Evolutionary conservation across 225 moss, liverwort and hornwort genomes (phyloP), one percentile per base, ranked within the genome.

Genomic region (Ulota crispa): DNA sequence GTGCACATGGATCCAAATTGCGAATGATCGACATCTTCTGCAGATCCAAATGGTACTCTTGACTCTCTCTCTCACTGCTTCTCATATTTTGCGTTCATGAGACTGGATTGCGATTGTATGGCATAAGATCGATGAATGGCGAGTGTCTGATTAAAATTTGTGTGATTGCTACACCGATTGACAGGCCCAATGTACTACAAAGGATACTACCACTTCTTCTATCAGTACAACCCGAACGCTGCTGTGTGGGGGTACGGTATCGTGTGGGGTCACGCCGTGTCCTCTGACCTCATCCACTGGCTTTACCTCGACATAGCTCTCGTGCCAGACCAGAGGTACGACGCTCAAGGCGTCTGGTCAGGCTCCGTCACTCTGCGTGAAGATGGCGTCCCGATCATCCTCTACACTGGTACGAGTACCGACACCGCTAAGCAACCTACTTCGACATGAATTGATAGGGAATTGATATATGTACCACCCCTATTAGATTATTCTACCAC

Each of bases 221-320:
- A 96, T 70, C 94, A 96, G 70, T 96, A 96, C 81, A 94, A 96
- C 55, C 94, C 96, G 1, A 14, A 79, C 10, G 89, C 56, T 1
- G 84, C 88, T 9, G 69, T 89, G 3, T 94, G 94, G 94, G 89
- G 80, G 10, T 70, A 88, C 19, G 79, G 89, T 53, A 85, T 93
- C 30, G 85, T 80, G 28, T 94, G 96, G 96, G 96, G 94, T 18
- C 96, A 96, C 68, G 94, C 94, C 8, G 90, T 96, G 12, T 96
- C 96, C 57, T 72, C 75, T 0, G 96, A 96, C 55, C 36, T 96
- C 64, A 85, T 96, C 67, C 86, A 96, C 63, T 96, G 96, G 96
- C 70, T 79, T 36, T 88, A 93, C 78, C 81, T 96, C 24, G 96
- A 94, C 54, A 45, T 90, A 23, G 94, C 94, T 2, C 75, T 96